These are phyloP conservation scores for Trichoderma breve DNA, from an alignment of 2,329 filamentous ascomycete species.

Conservation along the genomic window DNA sequence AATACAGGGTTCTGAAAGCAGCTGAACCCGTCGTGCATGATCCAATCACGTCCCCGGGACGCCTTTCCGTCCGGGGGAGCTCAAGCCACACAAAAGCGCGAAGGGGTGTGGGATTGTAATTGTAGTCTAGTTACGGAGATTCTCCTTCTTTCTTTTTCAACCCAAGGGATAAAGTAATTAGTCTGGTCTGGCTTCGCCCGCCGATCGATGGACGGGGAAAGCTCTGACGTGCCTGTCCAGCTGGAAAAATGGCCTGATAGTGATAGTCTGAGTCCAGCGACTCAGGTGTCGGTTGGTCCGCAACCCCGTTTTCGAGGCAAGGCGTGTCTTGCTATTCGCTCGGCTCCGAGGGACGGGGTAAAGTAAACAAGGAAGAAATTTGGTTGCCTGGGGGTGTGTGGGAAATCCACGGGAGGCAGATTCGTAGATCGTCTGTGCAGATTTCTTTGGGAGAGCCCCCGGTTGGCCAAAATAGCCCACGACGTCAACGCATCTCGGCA, in stretches of 20 bases:
- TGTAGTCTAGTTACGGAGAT: neutral
- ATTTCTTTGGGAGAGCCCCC: neutral
- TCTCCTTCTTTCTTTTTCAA: neutral
- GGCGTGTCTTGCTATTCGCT: too few relatives aligned
- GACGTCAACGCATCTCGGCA: neutral
- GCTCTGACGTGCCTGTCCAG: neutral
- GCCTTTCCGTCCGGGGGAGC: neutral
- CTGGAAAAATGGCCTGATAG: slow-evolving; percentile 6
- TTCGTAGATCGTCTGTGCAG: neutral
- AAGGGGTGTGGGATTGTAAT: neutral
- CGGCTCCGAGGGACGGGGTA: neutral
- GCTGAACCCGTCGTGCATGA: neutral
- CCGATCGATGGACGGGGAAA: neutral
- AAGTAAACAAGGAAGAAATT: neutral
- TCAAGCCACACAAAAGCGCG: neutral
- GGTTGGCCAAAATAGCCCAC: neutral
- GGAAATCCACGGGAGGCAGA: neutral
- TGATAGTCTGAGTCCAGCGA: neutral
- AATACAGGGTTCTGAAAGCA: slow-evolving; percentile 2
- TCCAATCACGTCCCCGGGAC: slow-evolving; percentile 7
- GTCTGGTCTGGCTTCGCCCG: neutral
- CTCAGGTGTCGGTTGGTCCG: neutral
- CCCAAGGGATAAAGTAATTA: neutral
- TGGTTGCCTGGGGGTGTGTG: neutral
- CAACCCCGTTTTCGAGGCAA: neutral